Base-by-base conservation (phyloP, 129 eudicot species). In the Scalesia atractyloides region DNA sequence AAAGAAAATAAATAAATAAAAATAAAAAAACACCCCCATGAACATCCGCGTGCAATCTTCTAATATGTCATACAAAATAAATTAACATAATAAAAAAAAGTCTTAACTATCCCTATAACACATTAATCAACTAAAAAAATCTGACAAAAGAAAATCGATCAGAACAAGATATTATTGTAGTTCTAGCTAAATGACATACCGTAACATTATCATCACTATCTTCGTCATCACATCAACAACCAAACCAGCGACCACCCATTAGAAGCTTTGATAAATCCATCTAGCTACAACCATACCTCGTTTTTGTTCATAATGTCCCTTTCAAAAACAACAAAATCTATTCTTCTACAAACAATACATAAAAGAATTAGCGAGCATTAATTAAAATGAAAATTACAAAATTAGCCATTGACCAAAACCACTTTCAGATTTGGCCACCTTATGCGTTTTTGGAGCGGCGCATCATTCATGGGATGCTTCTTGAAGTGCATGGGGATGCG, bases 241-340 rank as follows among this genome's bases (percentile, higher is more conserved):
- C 63, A 73, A 63, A 50, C 43, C 47, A 37, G 43, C 73, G 20
- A 74, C 59, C 67, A 57, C 43, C 49, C 39, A 30, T 66, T 65
- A 30, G 9, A 56, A 46, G 41, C 67, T 75, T 33, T 46, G 46
- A 56, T 46, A 19, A 76, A 76, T 54, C 80, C 36, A 56, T 57
- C 67, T 30, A 30, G 30, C 34, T 30, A 30, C 0, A 30, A 30
- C 56, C n/a, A 65, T 19, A 66, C 15, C 15, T 4, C 5, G 17
- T 11, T 24, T 39, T 67, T 57, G 68, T 76, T 57, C n/a, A 67
- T 47, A 64, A 36, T 13, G 12, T 54, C 19, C 11, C 66, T n/a
- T 57, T 76, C 68, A 76, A 37, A 76, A 76, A 76, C 80, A 76
- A 36, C 80, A 76, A 76, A 76, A 76, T 68, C 80, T 67, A 44